Conservation (phyloP, 2,329 filamentous ascomycete genomes). For the Colletotrichum sp. region DNA sequence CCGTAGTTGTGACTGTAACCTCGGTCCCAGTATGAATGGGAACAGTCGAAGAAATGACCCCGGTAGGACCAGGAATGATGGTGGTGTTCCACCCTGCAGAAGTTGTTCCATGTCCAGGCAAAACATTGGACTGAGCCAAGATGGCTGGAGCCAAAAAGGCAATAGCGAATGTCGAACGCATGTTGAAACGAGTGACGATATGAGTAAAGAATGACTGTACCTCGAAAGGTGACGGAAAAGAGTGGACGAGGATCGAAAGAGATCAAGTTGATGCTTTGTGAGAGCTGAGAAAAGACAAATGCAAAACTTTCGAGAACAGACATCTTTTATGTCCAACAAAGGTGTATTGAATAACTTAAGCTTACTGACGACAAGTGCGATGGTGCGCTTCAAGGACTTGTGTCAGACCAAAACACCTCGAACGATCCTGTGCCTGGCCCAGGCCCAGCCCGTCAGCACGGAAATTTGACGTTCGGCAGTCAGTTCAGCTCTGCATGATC, state of each 20-base stretch:
- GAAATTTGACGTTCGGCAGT: neutral
- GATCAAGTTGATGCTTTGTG: neutral
- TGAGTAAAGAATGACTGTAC: neutral
- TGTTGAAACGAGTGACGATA: neutral
- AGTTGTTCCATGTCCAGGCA: neutral
- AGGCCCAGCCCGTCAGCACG: neutral
- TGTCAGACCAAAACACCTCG: neutral
- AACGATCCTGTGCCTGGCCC: neutral
- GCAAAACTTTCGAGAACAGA: neutral
- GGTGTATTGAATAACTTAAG: neutral
- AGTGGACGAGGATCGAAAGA: neutral
- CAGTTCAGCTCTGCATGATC: neutral
- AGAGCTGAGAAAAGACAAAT: neutral
- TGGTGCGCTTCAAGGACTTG: neutral
- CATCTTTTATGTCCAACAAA: neutral
- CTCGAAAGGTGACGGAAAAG: neutral
- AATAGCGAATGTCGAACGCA: neutral
- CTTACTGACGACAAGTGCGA: neutral
- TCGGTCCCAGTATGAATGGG: neutral
- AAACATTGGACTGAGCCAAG: neutral
- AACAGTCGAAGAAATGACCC: neutral
- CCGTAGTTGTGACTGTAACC: neutral
- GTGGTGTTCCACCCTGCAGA: neutral
- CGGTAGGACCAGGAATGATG: neutral
- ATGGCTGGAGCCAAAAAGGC: neutral